These are phyloP conservation scores for Blastocystis sp. DNA, from an alignment of 352 stramenopile genomes.

Conservation along the genomic window DNA sequence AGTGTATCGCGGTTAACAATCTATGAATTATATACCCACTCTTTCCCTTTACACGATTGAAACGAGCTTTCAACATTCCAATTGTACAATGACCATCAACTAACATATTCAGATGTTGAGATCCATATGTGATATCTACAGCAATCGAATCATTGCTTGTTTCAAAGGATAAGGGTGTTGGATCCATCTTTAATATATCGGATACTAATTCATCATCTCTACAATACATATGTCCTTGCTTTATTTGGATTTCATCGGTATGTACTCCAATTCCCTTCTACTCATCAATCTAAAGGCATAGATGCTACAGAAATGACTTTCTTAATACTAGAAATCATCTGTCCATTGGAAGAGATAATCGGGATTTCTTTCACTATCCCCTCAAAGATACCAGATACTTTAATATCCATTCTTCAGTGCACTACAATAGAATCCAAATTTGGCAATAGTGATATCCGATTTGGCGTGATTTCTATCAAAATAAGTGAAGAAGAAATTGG, in stretches of 20 bases:
- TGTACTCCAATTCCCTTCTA: conserved; percentile 14
- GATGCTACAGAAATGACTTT: background rate
- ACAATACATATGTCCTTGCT: conserved; percentile 52
- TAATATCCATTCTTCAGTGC: background rate
- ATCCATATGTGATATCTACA: conserved; percentile 22
- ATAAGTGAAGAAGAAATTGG: too few relatives aligned
- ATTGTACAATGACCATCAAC: conserved; percentile 3
- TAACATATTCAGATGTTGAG: background rate
- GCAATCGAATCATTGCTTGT: background rate
- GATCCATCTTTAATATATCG: background rate
- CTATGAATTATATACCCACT: background rate
- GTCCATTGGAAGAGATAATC: background rate
- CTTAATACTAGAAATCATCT: background rate
- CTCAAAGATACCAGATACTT: conserved; percentile 6
- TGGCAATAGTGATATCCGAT: too few relatives aligned
- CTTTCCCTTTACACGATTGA: background rate
- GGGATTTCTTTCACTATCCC: conserved; percentile 8
- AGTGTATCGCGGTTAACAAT: background rate
- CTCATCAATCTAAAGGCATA: background rate
- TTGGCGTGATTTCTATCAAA: too few relatives aligned
- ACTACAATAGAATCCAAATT: too few relatives aligned
- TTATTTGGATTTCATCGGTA: conserved; percentile 2
- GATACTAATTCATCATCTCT: background rate
- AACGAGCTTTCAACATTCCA: background rate
- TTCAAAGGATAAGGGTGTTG: conserved; percentile 45